Evolutionary conservation across 345 rosid species (phyloP).

Genomic region (Acer campestre): DNA sequence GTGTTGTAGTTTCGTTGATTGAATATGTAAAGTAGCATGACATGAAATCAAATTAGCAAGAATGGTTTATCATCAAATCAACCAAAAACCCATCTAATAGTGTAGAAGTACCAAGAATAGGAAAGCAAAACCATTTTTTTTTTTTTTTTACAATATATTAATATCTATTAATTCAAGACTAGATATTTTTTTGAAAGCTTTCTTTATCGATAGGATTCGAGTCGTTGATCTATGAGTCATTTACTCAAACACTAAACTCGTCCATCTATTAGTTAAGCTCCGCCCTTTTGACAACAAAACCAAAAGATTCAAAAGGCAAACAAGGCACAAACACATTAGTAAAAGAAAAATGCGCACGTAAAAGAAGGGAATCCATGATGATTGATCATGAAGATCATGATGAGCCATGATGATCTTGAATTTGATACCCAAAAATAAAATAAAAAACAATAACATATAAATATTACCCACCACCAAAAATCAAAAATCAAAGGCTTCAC

Average conservation of each 20-base stretch:
- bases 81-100: neutral
- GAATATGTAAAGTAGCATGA: too few species aligned
- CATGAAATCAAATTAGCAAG: too few species aligned
- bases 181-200: too few species aligned
- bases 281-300: too few species aligned
- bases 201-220: too few species aligned
- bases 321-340: neutral
- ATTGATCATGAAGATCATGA: conserved; percentile 19
- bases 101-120: neutral
- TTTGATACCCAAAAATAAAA: neutral
- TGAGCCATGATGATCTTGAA: conserved; percentile 20
- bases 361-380: conserved; percentile 38
- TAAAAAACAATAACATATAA: neutral
- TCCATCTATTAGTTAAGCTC: too few species aligned
- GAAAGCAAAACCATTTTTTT: neutral
- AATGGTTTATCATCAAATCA: too few species aligned
- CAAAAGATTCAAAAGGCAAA: neutral
- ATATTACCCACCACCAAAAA: conserved; percentile 18
- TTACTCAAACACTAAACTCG: too few species aligned
- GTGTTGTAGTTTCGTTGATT: too few species aligned
- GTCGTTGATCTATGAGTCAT: too few species aligned
- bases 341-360: conserved; percentile 32
- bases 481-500: conserved; percentile 22
- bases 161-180: too few species aligned
- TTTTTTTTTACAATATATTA: too few species aligned